Evolutionary conservation across 176 grass and related monocot species (phyloP), one percentile per base, ranked within the genome.

Genomic region (Poa annua): DNA sequence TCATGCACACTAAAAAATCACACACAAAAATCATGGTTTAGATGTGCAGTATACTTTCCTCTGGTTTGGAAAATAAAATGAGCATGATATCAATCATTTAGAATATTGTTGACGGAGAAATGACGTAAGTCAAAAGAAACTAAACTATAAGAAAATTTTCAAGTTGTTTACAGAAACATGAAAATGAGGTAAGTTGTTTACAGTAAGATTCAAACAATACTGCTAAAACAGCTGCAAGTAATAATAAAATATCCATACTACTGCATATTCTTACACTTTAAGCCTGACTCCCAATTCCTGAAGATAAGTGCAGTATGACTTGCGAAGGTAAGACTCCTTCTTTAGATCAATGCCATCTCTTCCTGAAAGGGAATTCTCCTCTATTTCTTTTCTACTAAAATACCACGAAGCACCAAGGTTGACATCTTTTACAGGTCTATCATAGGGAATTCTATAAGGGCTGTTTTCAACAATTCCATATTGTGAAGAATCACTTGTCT

Each of bases 221-320:
- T 71, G 22, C 29, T 73, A 62, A 26, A 74, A 57, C 16, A 35
- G 50, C 13, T 75, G 56, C 17, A 78, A 74, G 71, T 33, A 74
- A 74, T 48, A 16, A 74, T 52, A 52, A 74, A 74, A 74, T 52
- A 20, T 52, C 17, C 14, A 74, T 39, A 10, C 26, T 48, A 50
- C 50, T 70, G 48, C 11, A 66, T 56, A 83, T 74, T 49, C 95
- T 94, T 94, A 97, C 95, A 97, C 95, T 94, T 97, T 87, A 88
- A 97, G 92, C 79, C 88, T 93, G 88, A 97, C 94, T 65, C 95
- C 95, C n/a, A 97, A 88, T 71, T 97, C 95, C 74, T 97, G 95
- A 78, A 97, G 80, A 85, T 92, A 97, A 54, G 92, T 88, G 86
- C 95, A 97, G 77, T 97, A 97, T 67, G 95, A 91, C 79, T 97